Evolutionary conservation across 2,329 filamentous ascomycete species (phyloP), one percentile per base, ranked within the genome.

Genomic region (Orbilia blumenaviensis): DNA sequence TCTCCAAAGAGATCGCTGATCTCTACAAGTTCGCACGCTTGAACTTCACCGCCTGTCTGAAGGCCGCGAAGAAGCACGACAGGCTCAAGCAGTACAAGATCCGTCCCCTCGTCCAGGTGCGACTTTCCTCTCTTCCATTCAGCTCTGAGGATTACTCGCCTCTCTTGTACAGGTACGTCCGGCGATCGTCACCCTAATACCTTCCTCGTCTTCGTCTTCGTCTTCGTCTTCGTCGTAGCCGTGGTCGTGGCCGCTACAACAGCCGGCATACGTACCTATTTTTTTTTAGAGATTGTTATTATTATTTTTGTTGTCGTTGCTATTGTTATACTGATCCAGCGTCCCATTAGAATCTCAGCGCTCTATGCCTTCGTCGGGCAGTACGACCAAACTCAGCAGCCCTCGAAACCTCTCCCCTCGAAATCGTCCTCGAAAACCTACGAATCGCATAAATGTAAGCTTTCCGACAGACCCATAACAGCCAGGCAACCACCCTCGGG

Each of bases 11-110:
- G 83, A 90, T 96, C 81, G 94, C 91, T 82, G 92, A 96, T 85
- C 87, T 99, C 79, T 95, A 97, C 84, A 95, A 92, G 83, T 99
- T 95, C 84, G 95, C 93, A 83, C 92, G 91, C 78, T 90, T 97
- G 85, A 99, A 99, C 85, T 99, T 97, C 84, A 97, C 95, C 4
- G 95, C 93, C 54, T 97, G 98, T 84, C 88, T 97, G 82, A 99
- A 99, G 86, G 96, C 96, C 54, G 93, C 93, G 68, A 99, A 99
- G 89, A 99, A 99, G 85, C 95, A 99, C 84, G 95, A 99, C 84
- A 92, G 95, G 7, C 48, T 77, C 79, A 96, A 94, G 85, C 88
- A 94, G 25, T 98, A 98, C 85, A 92, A 91, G 82, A 91, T 98
- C 79, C 89, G 93, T 23, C 94, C 95, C 27, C 90, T 98, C 85